Base-by-base conservation (phyloP, 2,329 filamentous ascomycete genomes). In the Clarireedia hainanense region DNA sequence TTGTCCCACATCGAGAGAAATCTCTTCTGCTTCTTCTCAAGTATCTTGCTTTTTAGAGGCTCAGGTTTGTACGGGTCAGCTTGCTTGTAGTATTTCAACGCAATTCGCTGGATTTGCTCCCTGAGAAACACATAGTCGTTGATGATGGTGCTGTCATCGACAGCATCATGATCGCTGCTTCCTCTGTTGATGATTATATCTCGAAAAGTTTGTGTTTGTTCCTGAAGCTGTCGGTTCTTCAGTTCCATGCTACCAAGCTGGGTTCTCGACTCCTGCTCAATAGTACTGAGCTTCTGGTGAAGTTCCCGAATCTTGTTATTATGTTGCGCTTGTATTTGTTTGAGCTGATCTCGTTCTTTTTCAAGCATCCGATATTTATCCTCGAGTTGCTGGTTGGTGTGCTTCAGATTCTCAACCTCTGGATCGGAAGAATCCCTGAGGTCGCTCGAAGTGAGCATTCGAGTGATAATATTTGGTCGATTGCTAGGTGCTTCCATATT, bases 81-180 rank as follows among this genome's bases (percentile, higher is more conserved):
- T 26, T 7, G n/a, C 17, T 46, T 47, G 37, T 56, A 56, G 34
- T 24, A 52, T 17, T 43, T 26, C 15, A 30, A 45, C 9, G 55
- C 51, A 12, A 55, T 50, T 6, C 39, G 46, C 24, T 59, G 57
- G 17, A 59, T 57, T 10, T 56, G 37, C 3, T 53, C 52, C 37
- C 58, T 27, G 7, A 60, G 23, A 17, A 36, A 39, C 10, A n/a
- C 30, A 14, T 55, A 59, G 2, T 34, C 24, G 5, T 26, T 47
- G 9, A 49, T 42, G n/a, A 55, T 55, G 24, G 17, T n/a, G 27
- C 20, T 37, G 7, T 55, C 52, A 14, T 47, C 40, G 6, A 48
- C 49, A 34, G n/a, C 40, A 43, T 48, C 26, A 4, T 9, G 10
- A 5, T 55, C 46, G 36, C 52, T 43, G 23, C 46, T 49, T 34